Evolutionary conservation across 2,329 filamentous ascomycete genomes (phyloP), one percentile per base, ranked within the genome.

Genomic region (Sporothrix mexicana): DNA sequence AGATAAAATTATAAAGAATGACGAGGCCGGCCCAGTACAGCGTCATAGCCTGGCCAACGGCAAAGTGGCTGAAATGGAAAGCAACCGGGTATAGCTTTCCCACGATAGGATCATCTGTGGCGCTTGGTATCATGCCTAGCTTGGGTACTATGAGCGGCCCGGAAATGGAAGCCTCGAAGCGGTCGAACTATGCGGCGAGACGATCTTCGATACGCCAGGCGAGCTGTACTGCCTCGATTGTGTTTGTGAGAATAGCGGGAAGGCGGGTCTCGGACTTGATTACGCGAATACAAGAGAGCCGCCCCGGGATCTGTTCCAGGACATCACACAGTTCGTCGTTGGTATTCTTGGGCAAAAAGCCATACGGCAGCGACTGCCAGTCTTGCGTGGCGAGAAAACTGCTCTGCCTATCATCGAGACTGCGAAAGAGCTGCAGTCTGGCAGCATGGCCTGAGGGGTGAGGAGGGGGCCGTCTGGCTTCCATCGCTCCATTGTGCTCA

Each of bases 61-160:
- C 20, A 55, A 55, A 55, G 51, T 55, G 51, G 51, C 8, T 55
- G 51, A 55, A 55, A n/a, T 55, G 17, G 20, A 55, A 55, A 23
- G 51, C 51, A 4, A 55, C 51, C 45, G 51, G 51, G 13, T 55
- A 55, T 3, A 55, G 13, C 51, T 55, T 55, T 2, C 51, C 51
- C 51, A n/a, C 3, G 51, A n/a, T n/a, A 17, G 51, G 51, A 9
- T 55, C 20, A 9, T 55, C 51, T 3, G 51, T 55, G 15, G 20
- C 51, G 51, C 51, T 55, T 17, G 51, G 51, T 9, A 55, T 10
- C 8, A 5, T 3, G 51, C 6, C 51, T 4, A 23, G 15, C 51
- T 23, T n/a, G 17, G 51, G 51, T 4, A 55, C n/a, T 17, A 55
- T 55, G 51, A n/a, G 51, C 51, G 51, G 51, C 17, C 51, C 17